Evolutionary conservation across 2,329 filamentous ascomycete genomes (phyloP).

Genomic region (Macrophomina pseudophaseolina): DNA sequence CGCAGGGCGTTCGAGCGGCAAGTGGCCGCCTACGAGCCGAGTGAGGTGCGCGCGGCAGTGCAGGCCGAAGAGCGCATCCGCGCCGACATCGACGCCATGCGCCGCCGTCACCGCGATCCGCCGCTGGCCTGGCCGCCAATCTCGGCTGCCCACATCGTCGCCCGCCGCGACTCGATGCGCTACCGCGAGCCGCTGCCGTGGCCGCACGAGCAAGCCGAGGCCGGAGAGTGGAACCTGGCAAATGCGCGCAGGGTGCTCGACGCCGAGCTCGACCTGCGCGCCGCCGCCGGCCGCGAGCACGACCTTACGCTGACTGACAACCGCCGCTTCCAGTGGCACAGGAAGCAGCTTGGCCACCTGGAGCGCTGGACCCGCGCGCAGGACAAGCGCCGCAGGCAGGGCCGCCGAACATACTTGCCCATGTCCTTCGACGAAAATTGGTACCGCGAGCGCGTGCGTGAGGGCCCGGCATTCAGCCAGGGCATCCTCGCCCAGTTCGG

Average conservation of each 20-base stretch:
- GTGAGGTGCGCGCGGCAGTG: not conserved
- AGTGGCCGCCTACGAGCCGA: not conserved
- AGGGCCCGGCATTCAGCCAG: not conserved
- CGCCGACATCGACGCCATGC: not conserved
- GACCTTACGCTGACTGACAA: not conserved
- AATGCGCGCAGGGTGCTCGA: not conserved
- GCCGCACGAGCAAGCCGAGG: not conserved
- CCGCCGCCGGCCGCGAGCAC: too few species aligned
- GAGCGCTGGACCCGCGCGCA: not conserved
- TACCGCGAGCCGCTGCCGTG: not conserved
- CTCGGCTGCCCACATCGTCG: not conserved
- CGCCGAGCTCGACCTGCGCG: too few species aligned
- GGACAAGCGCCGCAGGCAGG: not conserved
- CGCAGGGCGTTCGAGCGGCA: not conserved
- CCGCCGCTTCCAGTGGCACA: not conserved
- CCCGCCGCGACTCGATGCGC: not conserved
- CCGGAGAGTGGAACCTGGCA: not conserved
- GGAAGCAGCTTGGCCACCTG: not conserved
- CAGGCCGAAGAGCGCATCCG: not conserved
- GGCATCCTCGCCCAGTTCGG: not conserved
- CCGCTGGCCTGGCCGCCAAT: not conserved
- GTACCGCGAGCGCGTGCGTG: not conserved
- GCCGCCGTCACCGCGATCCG: not conserved
- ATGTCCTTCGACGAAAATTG: not conserved
- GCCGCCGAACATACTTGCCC: too few species aligned